Conservation (phyloP, 495 filamentous ascomycete genomes). For the Lasiosphaeria ovina region DNA sequence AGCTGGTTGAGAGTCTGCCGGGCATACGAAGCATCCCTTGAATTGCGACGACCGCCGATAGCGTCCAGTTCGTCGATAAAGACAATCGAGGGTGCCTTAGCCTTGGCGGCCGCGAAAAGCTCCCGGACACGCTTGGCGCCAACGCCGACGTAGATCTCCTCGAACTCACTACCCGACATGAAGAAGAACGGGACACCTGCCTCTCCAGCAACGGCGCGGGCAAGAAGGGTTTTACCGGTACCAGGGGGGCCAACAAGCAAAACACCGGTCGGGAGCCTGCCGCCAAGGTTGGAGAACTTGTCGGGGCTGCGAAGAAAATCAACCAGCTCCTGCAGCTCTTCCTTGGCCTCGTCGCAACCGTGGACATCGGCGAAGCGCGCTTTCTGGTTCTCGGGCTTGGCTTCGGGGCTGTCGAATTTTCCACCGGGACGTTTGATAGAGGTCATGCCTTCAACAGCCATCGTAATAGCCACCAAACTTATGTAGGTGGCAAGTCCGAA, state of each 20-base stretch:
- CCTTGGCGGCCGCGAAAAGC: constrained; percentile 82
- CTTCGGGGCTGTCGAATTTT: constrained; percentile 67
- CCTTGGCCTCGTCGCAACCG: constrained; percentile 96
- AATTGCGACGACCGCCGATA: constrained; percentile 90
- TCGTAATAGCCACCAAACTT: constrained; percentile 67
- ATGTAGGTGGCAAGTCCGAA: constrained; percentile 76
- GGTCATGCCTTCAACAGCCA: constrained; percentile 75
- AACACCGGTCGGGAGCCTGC: constrained; percentile 95
- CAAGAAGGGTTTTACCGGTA: constrained; percentile 97
- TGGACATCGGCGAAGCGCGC: constrained; percentile 93
- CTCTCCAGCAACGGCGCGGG: constrained; percentile 93
- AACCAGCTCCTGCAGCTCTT: constrained; percentile 93
- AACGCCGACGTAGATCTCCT: constrained; percentile 97
- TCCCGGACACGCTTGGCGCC: constrained; percentile 97
- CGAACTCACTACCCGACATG: constrained; percentile 98
- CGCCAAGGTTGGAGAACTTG: constrained; percentile 84
- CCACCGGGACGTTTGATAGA: constrained; percentile 74
- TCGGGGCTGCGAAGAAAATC: constrained; percentile 93
- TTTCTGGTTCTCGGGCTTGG: constrained; percentile 84
- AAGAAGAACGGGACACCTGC: constrained; percentile 98
- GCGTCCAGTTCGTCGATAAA: constrained; percentile 99
- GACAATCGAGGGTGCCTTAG: constrained; percentile 90
- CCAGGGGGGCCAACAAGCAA: constrained; percentile 92
- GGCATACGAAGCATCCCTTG: constrained; percentile 90
- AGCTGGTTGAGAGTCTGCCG: constrained; percentile 98